Evolutionary conservation across 352 stramenopile species (phyloP), one percentile per base, ranked within the genome.

Genomic region (Thalassiosira ordinaria): DNA sequence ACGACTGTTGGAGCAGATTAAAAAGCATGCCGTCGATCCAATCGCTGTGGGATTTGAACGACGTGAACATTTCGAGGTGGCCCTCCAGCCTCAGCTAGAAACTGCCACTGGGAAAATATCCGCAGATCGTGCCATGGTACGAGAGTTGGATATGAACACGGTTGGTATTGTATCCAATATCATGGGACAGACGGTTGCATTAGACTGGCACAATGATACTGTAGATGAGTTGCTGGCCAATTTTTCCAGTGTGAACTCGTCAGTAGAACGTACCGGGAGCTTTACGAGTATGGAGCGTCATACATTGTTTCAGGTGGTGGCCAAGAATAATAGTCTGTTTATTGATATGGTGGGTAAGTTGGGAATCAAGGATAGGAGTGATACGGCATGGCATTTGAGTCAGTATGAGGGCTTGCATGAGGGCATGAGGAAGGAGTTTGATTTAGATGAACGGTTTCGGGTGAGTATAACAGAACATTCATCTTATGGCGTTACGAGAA

Each of bases 321-420:
- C 96, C 16, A 96, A 94, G 41, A 98, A 98, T 82, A 99, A 99
- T 89, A 97, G 94, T 75, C 89, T 99, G 49, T 93, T 98, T 46
- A 98, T 98, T 60, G 96, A 98, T 66, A 92, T 99, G 65, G 96
- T 99, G 71, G 96, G 91, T 51, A 98, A 98, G 75, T 89, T 99
- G 55, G 96, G 96, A 31, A 94, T 99, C 46, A 97, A 98, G 72
- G 96, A 98, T 82, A 91, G 96, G 22, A 97, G 96, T 18, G 96
- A 99, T 68, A 95, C 95, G 0, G 96, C 96, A 3, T 99, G 97
- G 97, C 97, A 97, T 80, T 91, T 98, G 70, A 96, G 92, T 55
- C 93, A 97, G 78, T 98, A 98, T 87, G 95, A 98, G 85, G 94
- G 91, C 49, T 82, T 96, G 49, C 92, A 93, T 77, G 89, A 95